A percentile compares a stretch with the other conserved stretches of the same genome.
phyloP scores from a whole-genome alignment of 192 early-diverging fungal genomes.

The Coemansia sp. region DNA sequence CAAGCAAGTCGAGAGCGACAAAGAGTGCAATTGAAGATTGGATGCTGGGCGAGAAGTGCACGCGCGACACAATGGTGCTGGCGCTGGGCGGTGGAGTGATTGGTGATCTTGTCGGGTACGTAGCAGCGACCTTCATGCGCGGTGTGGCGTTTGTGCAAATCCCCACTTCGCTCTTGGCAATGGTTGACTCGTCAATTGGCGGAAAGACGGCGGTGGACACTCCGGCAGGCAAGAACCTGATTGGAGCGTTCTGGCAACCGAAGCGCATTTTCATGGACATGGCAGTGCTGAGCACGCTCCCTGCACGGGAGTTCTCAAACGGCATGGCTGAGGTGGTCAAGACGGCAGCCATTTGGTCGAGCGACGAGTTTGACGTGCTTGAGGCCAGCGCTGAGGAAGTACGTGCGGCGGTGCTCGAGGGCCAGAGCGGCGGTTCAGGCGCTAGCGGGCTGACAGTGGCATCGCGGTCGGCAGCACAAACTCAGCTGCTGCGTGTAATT shows the following conservation, averaged over 20 bases:
- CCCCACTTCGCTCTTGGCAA: slow-evolving; percentile 91
- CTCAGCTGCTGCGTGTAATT: slow-evolving; percentile 77
- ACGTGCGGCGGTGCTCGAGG: slow-evolving; percentile 65
- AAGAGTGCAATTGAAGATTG: slow-evolving; percentile 92
- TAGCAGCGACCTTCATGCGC: slow-evolving; percentile 98
- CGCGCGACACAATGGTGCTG: slow-evolving; percentile 88
- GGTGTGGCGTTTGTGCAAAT: slow-evolving; percentile 93
- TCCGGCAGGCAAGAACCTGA: slow-evolving; percentile 91
- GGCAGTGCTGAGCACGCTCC: slow-evolving; percentile 77
- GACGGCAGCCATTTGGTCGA: slow-evolving; percentile 90
- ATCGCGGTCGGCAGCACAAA: slow-evolving; percentile 62
- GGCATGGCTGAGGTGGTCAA: slow-evolving; percentile 99
- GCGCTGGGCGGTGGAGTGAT: slow-evolving; percentile 97
- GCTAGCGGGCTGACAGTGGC: slow-evolving; percentile 34
- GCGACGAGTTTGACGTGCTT: slow-evolving; percentile 84
- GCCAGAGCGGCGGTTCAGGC: slow-evolving; percentile 11
- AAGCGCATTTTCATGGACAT: slow-evolving; percentile 91
- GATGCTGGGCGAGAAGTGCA: slow-evolving; percentile 78
- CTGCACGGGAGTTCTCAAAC: slow-evolving; percentile 89
- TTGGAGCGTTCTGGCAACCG: slow-evolving; percentile 97
- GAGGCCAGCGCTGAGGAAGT: slow-evolving; percentile 85
- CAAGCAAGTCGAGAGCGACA: slow-evolving; percentile 79
- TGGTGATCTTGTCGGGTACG: slow-evolving; percentile 93
- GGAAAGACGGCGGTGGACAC: slow-evolving; percentile 98
- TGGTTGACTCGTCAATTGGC: slow-evolving; percentile 98